Percentiles rank a stretch among this genome's conserved stretches.
phyloP scores from a whole-genome alignment of 345 rosid genomes.

The Erysimum cheiranthoides region DNA sequence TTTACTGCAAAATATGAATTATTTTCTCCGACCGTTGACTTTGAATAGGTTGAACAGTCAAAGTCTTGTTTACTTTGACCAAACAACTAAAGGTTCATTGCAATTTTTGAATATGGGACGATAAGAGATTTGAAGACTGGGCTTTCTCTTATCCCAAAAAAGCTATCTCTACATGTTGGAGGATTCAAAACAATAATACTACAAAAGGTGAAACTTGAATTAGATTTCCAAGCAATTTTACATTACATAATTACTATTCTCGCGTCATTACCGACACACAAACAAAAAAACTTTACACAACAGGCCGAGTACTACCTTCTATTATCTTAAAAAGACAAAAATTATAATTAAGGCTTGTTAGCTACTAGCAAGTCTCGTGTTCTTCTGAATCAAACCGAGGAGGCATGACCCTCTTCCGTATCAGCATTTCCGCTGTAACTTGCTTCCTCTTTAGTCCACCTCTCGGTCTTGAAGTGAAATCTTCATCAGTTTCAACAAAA shows the following conservation, averaged over 20 bases:
- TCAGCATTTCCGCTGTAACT: conserved; percentile 60
- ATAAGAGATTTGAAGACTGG: not conserved
- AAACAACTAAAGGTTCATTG: no score
- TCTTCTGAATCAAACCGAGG: conserved; percentile 42
- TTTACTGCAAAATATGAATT: not conserved
- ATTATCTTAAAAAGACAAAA: not conserved
- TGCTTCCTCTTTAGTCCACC: conserved; percentile 79
- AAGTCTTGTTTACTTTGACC: conserved; percentile 12
- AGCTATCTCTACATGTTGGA: no score
- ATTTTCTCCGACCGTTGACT: not conserved
- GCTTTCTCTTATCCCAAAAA: not conserved
- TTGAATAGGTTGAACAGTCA: not conserved
- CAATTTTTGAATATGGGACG: not conserved
- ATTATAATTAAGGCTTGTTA: not conserved
- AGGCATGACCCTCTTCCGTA: conserved; percentile 67
- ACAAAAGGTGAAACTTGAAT: not conserved
- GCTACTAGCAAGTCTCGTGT: conserved; percentile 18
- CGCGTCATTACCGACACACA: not conserved
- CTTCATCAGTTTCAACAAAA: conserved; percentile 68
- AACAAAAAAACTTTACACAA: conserved; percentile 16
- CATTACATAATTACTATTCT: not conserved
- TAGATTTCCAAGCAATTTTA: not conserved
- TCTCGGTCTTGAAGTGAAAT: conserved; percentile 70
- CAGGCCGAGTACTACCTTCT: not conserved
- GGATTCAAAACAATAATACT: not conserved